These are phyloP conservation scores for Leishmania martiniquensis DNA, from an alignment of 208 protist species.

Conservation along the genomic window DNA sequence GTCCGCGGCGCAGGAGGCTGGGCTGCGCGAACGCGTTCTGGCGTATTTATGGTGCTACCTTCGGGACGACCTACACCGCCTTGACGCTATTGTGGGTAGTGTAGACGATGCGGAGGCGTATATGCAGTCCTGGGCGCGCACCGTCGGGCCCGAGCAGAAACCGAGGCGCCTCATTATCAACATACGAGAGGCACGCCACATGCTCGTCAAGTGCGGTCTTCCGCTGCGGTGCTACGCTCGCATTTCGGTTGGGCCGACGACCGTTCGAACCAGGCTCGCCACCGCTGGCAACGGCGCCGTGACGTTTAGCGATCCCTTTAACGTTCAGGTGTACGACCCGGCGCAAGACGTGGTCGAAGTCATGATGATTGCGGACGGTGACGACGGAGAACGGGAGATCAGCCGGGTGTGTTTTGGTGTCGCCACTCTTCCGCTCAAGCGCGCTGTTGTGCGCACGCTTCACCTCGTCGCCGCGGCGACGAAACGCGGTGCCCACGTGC, in stretches of 20 bases:
- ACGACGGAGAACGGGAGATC: constrained; percentile 55
- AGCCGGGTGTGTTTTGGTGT: constrained; percentile 60
- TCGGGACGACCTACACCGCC: constrained; percentile 78
- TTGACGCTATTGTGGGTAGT: constrained; percentile 67
- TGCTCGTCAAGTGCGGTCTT: constrained; percentile 20
- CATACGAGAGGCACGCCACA: constrained; percentile 29
- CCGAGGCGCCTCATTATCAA: constrained; percentile 36
- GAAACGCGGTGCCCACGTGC: constrained; percentile 36
- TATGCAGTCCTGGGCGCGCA: constrained; percentile 57
- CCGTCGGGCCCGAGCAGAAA: constrained; percentile 62
- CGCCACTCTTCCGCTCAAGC: constrained; percentile 31
- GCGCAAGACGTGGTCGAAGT: constrained; percentile 50
- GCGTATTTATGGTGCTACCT: constrained; percentile 81
- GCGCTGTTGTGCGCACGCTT: constrained; percentile 32
- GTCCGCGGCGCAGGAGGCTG: constrained; percentile 37
- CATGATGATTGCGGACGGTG: constrained; percentile 51
- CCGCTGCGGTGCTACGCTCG: constrained; percentile 41
- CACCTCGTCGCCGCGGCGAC: constrained; percentile 57
- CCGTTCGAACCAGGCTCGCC: constrained; percentile 36
- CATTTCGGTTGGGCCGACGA: constrained; percentile 46
- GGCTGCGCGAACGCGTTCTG: constrained; percentile 59
- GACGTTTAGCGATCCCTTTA: constrained; percentile 44
- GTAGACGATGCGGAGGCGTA: constrained; percentile 59
- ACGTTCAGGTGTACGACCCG: constrained; percentile 48
- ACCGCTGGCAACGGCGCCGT: constrained; percentile 34